Base-by-base conservation (phyloP, 2,329 filamentous ascomycete species). In the Aspergillus hortae region DNA sequence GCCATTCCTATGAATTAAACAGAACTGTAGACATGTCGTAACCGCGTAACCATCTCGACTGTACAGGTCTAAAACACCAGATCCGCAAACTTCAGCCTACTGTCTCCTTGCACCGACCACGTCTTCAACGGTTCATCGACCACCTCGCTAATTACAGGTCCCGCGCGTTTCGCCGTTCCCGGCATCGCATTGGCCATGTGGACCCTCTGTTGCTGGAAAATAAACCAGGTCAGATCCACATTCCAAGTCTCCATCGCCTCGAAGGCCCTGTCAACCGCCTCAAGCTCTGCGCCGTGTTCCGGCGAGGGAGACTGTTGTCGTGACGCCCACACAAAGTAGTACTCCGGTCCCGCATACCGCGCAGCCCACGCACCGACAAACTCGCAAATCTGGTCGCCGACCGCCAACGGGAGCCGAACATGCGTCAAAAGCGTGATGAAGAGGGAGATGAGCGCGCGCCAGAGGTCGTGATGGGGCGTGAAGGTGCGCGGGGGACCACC, bases 231-330 rank as follows among this genome's bases (percentile, higher is more conserved):
- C 27, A 74, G 48, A 58, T 74, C 72, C 9, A 61, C 55, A 53
- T 74, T 74, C 70, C 70, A 74, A 9, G 61, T 63, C 54, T 72
- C 65, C 72, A 75, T 74, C 1, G 72, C 67, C 9, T 57, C 58
- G 43, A 74, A 67, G 1, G 66, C 67, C 10, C 55, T 47, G 9
- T 70, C 59, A 11, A 72, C 60, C 2, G 60, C 57, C 10, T 60
- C 48, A 15, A 64, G 30, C 17, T 60, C 49, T 35, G 30, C 6
- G 53, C 52, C 6, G 58, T n/a, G 21, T n/a, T 15, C 23, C 27
- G 6, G 27, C 7, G 27, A 30, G 27, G 21, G 1, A 30, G 36
- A 17, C n/a, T 5, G 4, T 2, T 33, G 30, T 7, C 21, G 38
- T 2, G 25, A 23, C 3, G 38, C 25, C 30, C 15, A 15, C 40